Evolutionary conservation across 2,329 filamentous ascomycete species (phyloP).

Genomic region (Stemphylium beticola): DNA sequence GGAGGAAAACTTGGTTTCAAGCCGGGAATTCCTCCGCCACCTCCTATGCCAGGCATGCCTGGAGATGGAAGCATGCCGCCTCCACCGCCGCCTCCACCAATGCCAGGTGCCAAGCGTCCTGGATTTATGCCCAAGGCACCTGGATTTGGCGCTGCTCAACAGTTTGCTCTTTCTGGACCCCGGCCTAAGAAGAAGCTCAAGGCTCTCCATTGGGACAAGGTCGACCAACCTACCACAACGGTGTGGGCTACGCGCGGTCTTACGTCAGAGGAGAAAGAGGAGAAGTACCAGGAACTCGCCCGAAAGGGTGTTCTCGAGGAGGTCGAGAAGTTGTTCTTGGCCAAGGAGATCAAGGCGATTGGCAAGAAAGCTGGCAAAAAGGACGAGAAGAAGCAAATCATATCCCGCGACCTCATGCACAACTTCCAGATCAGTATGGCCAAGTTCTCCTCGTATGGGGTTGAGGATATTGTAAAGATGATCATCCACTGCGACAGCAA

Average conservation of each 20-base stretch:
- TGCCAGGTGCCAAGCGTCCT: constrained; percentile 64
- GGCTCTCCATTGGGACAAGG: constrained; percentile 98
- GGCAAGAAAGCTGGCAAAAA: constrained; percentile 75
- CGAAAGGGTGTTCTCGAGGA: constrained; percentile 96
- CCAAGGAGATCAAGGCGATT: constrained; percentile 92
- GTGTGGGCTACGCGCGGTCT: constrained; percentile 90
- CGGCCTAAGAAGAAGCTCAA: constrained; percentile 99
- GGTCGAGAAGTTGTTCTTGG: constrained; percentile 96
- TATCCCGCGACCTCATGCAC: constrained; percentile 76
- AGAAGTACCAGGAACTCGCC: constrained; percentile 92
- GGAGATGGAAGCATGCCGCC: constrained; percentile 56
- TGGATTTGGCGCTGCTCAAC: constrained; percentile 60
- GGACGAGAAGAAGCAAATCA: constrained; percentile 97
- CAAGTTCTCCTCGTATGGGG: constrained; percentile 85
- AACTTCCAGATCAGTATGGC: constrained; percentile 76
- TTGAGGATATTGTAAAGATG: constrained; percentile 87
- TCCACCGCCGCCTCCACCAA: constrained; percentile 66
- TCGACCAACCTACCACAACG: constrained; percentile 87
- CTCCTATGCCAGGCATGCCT: constrained; percentile 61
- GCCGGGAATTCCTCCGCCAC: constrained; percentile 52
- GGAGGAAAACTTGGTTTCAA: constrained; percentile 54
- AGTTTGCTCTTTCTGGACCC: constrained; percentile 76
- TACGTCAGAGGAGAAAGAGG: constrained; percentile 87
- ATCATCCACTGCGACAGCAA: constrained; percentile 94
- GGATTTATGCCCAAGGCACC: constrained; percentile 73